Base-by-base conservation (phyloP, 768 basidiomycete species). In the Chlorophyllum brunneum region DNA sequence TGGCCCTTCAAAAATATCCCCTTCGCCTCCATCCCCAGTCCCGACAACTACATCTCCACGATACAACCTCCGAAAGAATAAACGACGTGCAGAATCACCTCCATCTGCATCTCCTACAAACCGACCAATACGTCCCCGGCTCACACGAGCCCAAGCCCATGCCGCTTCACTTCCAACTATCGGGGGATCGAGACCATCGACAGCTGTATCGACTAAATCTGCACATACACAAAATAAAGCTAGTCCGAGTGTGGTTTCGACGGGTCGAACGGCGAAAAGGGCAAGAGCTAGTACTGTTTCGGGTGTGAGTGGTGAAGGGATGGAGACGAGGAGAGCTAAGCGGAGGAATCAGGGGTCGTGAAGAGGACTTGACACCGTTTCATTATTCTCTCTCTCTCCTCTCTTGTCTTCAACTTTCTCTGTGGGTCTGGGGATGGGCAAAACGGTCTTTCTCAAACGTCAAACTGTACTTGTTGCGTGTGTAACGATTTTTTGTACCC, bases 31-130 rank as follows among this genome's bases (percentile, higher is more conserved):
- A 31, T 46, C 57, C 16, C 48, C 43, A 33, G 38, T 56, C 18
- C 56, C 58, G 22, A 44, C 48, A 34, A 56, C 62, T 22, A 54
- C 52, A 8, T 49, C 52, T 23, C 57, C 57, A 16, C 69, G 67
- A 36, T 74, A 70, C 44, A 55, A 67, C 48, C 57, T 73, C 36
- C 68, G 71, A n/a, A 45, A 18, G 29, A 71, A 63, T n/a, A 51
- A 41, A 41, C 39, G 49, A 50, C 66, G 70, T 11, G 56, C 63
- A 37, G 54, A 48, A 30, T 48, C 62, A 26, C 58, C 61, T 15
- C 54, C 61, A 2, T 51, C 63, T 23, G 43, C 48, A 31, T 56
- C 59, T 49, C 57, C 64, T 7, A 48, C 52, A n/a, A 61, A 36
- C 51, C 50, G 31, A 46, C 54, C 44, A 54, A 56, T 34, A 41